Percentiles rank a stretch among this genome's conserved stretches.
Conservation (phyloP, 148 eudicot species). For the Fagopyrum tataricum region DNA sequence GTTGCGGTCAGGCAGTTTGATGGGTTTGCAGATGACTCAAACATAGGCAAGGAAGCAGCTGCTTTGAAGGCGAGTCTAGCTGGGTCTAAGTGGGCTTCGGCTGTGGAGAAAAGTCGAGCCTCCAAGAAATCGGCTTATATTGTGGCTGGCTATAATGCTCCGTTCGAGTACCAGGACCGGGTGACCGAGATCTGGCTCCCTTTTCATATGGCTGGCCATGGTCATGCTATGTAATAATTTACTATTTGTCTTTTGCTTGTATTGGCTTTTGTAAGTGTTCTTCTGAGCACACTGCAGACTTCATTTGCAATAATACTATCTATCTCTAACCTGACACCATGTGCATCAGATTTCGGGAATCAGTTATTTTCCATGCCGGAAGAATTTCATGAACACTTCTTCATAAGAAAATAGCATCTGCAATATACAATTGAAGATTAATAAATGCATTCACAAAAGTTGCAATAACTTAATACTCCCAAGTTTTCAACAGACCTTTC, state of each 20-base stretch:
- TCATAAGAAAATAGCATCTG: conserved; percentile 92
- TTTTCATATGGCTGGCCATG: conserved; percentile 33
- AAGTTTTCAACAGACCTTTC: conserved; percentile 39
- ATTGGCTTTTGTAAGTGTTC: not conserved
- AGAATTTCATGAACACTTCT: conserved; percentile 52
- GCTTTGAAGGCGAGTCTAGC: conserved; percentile 40
- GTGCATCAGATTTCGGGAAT: too few species aligned
- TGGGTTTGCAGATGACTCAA: conserved; percentile 49
- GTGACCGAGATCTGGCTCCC: conserved; percentile 86
- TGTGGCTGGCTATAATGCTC: conserved; percentile 82
- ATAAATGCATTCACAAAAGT: not conserved
- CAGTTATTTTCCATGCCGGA: conserved; percentile 24
- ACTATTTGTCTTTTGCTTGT: not conserved
- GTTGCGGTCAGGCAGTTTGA: conserved; percentile 71
- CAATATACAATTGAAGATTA: conserved; percentile 12
- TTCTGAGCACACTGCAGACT: too few species aligned
- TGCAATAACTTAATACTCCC: not conserved
- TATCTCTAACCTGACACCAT: too few species aligned
- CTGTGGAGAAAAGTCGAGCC: conserved; percentile 38
- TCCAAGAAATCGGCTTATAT: conserved; percentile 26
- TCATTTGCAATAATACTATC: too few species aligned
- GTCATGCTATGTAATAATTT: conserved; percentile 15
- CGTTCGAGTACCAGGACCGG: conserved; percentile 62
- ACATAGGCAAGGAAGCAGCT: conserved; percentile 56
- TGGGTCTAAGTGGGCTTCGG: conserved; percentile 56